A percentile compares a stretch with the other conserved stretches of the same genome.
phyloP scores from a whole-genome alignment of 1,139 yeast genomes.

The Saccharomyces hybrid region DNA sequence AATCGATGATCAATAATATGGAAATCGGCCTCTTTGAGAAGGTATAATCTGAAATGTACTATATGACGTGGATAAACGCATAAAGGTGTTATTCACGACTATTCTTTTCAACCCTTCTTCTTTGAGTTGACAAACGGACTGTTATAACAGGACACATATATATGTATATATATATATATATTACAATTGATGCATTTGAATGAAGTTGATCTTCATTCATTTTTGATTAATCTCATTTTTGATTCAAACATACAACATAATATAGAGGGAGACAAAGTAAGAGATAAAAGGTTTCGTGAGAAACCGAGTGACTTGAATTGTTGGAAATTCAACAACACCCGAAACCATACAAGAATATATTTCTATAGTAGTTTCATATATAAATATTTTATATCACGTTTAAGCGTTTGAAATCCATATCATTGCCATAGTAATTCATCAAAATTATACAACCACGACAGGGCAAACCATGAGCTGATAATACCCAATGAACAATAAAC shows the following conservation, averaged over 20 bases:
- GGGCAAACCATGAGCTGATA: conserved; percentile 79
- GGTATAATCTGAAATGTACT: not conserved
- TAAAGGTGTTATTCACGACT: not conserved
- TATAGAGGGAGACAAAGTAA: not conserved
- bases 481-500: conserved; percentile 84
- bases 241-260: not conserved
- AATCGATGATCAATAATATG: conserved; percentile 19
- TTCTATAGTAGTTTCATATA: not conserved
- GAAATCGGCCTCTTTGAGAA: conserved; percentile 1
- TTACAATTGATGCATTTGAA: not conserved
- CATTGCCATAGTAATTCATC: conserved; percentile 57
- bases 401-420: not conserved
- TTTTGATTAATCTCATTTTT: not conserved
- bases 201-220: not conserved
- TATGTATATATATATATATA: not conserved
- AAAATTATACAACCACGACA: conserved; percentile 80
- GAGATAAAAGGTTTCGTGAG: not conserved
- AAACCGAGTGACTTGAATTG: not conserved
- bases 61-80: not conserved
- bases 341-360: not conserved
- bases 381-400: not conserved
- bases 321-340: not conserved
- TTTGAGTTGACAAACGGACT: not conserved
- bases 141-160: not conserved
- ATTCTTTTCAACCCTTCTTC: not conserved